Evolutionary conservation across 2,329 filamentous ascomycete genomes (phyloP).

Genomic region (Calonectria pauciramosa): DNA sequence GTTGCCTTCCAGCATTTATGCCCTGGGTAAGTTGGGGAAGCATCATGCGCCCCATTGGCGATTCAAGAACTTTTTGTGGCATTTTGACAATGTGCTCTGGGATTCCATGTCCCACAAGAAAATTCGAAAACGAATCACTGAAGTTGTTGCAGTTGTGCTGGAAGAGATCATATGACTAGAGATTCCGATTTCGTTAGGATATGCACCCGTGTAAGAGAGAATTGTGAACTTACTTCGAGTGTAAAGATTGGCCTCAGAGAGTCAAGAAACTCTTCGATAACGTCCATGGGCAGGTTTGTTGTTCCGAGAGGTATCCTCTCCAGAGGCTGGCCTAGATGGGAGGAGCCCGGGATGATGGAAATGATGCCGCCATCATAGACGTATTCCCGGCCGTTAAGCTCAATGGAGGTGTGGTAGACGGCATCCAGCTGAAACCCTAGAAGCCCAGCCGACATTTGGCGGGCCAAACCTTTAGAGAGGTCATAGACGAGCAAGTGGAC

Average conservation of each 20-base stretch:
- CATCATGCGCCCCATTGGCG: constrained; percentile 90
- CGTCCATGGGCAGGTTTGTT: constrained; percentile 83
- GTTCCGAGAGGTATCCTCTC: constrained; percentile 80
- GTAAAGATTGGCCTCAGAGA: constrained; percentile 88
- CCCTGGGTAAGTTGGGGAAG: constrained; percentile 75
- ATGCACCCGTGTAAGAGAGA: not conserved
- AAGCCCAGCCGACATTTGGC: constrained; percentile 66
- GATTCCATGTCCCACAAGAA: constrained; percentile 89
- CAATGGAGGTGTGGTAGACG: constrained; percentile 93
- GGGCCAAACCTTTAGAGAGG: constrained; percentile 74
- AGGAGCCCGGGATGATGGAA: constrained; percentile 82
- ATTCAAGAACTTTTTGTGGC: constrained; percentile 86
- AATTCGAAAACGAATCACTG: constrained; percentile 91
- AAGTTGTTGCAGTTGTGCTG: constrained; percentile 99
- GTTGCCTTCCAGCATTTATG: constrained; percentile 61
- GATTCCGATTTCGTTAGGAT: not conserved
- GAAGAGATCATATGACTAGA: constrained; percentile 86
- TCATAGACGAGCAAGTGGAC: constrained; percentile 85
- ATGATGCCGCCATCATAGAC: constrained; percentile 92
- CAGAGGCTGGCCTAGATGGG: constrained; percentile 89
- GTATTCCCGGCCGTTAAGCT: constrained; percentile 88
- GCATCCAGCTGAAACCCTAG: constrained; percentile 82
- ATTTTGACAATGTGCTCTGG: constrained; percentile 88
- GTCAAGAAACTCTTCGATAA: constrained; percentile 89
- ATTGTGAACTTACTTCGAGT: constrained; percentile 67